Percentiles rank a stretch among this genome's conserved stretches.
phyloP scores from a whole-genome alignment of 176 grass and related monocot species.

The Secale cereale region DNA sequence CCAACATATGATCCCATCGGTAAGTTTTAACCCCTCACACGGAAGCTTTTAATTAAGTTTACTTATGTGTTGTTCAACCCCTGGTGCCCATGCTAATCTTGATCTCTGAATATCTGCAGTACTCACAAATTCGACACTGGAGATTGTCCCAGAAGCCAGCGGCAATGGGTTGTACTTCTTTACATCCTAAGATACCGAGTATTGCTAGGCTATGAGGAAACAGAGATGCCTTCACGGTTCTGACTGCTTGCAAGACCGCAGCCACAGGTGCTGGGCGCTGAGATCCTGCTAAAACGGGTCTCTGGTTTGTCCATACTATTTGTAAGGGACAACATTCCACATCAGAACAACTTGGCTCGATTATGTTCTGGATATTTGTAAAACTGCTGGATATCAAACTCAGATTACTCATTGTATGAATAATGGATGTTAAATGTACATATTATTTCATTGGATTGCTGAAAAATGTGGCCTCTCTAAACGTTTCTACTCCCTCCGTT shows the following conservation, averaged over 20 bases:
- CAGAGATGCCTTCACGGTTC: not conserved
- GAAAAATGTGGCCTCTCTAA: not conserved
- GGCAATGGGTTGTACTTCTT: conserved; percentile 5
- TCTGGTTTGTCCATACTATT: not conserved
- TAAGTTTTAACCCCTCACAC: conserved; percentile 25
- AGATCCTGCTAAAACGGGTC: not conserved
- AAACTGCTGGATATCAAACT: not conserved
- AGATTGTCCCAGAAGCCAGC: conserved; percentile 20
- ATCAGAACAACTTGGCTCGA: not conserved
- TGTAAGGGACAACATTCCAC: not conserved
- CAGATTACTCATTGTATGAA: not conserved
- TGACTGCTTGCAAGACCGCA: not conserved
- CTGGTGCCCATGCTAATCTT: conserved; percentile 4
- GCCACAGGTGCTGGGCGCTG: not conserved
- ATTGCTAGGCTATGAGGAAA: not conserved
- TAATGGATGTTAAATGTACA: not conserved
- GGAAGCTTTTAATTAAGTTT: not conserved
- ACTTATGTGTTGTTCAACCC: not conserved
- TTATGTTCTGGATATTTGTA: not conserved
- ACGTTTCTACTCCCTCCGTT: no score
- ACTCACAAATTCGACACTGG: conserved; percentile 36
- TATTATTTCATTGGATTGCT: not conserved
- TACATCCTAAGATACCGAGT: conserved; percentile 9
- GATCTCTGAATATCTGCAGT: conserved; percentile 7
- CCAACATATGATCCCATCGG: conserved; percentile 61